A percentile compares a stretch with the other conserved stretches of the same genome.
Conservation (phyloP, 2,329 filamentous ascomycete species). For the Pseudovirgaria hyperparasitica region DNA sequence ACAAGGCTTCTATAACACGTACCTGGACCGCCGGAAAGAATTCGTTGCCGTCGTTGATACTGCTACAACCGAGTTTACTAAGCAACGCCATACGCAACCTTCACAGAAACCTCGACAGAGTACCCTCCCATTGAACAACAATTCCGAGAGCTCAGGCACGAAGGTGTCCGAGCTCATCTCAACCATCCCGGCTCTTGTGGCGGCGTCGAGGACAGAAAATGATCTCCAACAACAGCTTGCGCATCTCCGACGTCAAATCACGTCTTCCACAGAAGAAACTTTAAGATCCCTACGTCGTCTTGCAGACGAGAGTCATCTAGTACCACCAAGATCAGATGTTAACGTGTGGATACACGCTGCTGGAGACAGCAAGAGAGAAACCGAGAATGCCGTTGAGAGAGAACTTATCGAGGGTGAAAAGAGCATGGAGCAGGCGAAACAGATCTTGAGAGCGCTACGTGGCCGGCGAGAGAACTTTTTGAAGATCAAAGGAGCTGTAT, state of each 20-base stretch:
- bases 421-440: slow-evolving; percentile 2
- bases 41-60: slow-evolving; percentile 9
- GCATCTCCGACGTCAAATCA: slow-evolving; percentile 20
- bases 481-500: too few relatives aligned
- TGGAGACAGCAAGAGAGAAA: background rate
- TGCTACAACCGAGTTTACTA: slow-evolving; percentile 1
- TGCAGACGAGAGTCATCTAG: slow-evolving; percentile 25
- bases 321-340: slow-evolving; percentile 19
- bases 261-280: slow-evolving; percentile 16
- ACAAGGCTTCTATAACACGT: slow-evolving; percentile 17
- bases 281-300: slow-evolving; percentile 18
- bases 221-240: slow-evolving; percentile 20
- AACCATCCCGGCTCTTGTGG: slow-evolving; percentile 16
- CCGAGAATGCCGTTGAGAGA: slow-evolving; percentile 2
- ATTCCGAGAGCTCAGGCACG: background rate
- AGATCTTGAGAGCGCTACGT: slow-evolving; percentile 4
- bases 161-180: slow-evolving; percentile 17
- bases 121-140: background rate
- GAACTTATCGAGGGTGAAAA: slow-evolving; percentile 1
- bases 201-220: slow-evolving; percentile 14
- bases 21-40: slow-evolving; percentile 13
- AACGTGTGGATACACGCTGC: slow-evolving; percentile 7
- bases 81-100: background rate
- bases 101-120: too few relatives aligned
- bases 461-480: too few relatives aligned